Conservation (phyloP, 192 early-diverging fungal genomes). For the Coemansia sp. region DNA sequence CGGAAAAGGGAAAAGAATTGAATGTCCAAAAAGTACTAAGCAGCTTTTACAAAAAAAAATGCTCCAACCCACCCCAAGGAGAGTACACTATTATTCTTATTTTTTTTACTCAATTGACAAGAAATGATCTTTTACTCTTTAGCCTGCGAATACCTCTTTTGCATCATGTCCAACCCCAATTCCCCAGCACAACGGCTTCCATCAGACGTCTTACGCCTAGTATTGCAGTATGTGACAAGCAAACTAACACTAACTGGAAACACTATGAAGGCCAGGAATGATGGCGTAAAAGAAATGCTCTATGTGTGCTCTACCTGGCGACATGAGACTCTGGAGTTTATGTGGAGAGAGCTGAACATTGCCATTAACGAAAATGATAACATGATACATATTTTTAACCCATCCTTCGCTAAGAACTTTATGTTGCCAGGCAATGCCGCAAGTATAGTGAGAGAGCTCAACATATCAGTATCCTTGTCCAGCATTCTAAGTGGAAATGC, state of each 20-base stretch:
- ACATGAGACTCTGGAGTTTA: not conserved
- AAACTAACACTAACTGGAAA: not conserved
- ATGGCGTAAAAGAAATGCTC: not conserved
- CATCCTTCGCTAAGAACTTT: not conserved
- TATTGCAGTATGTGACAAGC: not conserved
- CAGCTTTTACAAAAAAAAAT: not conserved
- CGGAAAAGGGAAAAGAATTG: not conserved
- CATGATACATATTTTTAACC: not conserved
- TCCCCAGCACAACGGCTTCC: not conserved
- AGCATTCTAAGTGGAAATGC: not conserved
- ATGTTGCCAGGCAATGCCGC: not conserved
- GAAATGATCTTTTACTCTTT: not conserved
- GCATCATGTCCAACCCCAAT: not conserved
- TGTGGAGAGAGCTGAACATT: not conserved
- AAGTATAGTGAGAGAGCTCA: not conserved
- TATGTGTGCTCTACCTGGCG: not conserved
- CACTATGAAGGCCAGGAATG: constrained; percentile 1
- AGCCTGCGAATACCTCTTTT: not conserved
- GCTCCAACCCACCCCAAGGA: not conserved
- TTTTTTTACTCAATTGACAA: not conserved
- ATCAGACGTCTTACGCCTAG: not conserved
- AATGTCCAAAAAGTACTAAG: not conserved
- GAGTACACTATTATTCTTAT: not conserved
- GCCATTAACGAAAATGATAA: not conserved
- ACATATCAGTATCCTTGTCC: not conserved